Evolutionary conservation across 2,329 filamentous ascomycete species (phyloP).

Genomic region (Thielaviopsis musarum): DNA sequence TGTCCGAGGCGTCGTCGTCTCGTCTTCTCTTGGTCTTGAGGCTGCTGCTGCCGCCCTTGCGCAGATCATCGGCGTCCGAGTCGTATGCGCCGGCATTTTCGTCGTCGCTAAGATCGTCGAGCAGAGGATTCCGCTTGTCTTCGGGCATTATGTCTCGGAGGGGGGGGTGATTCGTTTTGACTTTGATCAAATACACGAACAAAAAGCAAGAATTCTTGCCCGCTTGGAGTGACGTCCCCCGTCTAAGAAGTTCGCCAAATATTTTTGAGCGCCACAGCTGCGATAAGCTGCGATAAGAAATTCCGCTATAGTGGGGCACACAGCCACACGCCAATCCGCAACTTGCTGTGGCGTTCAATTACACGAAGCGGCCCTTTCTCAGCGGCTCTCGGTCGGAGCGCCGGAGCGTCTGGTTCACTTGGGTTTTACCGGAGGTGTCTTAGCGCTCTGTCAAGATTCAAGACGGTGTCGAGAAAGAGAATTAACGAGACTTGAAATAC

Average conservation of each 20-base stretch:
- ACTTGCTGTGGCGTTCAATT: background rate
- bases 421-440: too few relatives aligned
- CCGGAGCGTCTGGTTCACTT: too few relatives aligned
- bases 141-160: slow-evolving; percentile 14
- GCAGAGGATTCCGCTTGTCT: slow-evolving; percentile 11
- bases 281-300: slow-evolving; percentile 4
- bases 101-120: slow-evolving; percentile 31
- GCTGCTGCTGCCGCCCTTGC: slow-evolving; percentile 44
- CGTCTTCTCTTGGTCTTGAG: slow-evolving; percentile 47
- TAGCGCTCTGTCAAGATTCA: too few relatives aligned
- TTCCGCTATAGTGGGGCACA: background rate
- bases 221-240: background rate
- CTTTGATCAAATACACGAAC: background rate
- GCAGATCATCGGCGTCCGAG: slow-evolving; percentile 49
- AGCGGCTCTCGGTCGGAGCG: too few relatives aligned
- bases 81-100: slow-evolving; percentile 43
- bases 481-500: too few relatives aligned
- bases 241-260: slow-evolving; percentile 2
- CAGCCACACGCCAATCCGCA: background rate
- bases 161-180: background rate
- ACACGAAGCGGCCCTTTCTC: too few relatives aligned
- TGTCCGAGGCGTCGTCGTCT: slow-evolving; percentile 23
- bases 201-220: too few relatives aligned
- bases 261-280: slow-evolving; percentile 8
- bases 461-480: too few relatives aligned